These are phyloP conservation scores for Kodamaea restingae DNA, from an alignment of 805 yeast species.

Conservation along the genomic window DNA sequence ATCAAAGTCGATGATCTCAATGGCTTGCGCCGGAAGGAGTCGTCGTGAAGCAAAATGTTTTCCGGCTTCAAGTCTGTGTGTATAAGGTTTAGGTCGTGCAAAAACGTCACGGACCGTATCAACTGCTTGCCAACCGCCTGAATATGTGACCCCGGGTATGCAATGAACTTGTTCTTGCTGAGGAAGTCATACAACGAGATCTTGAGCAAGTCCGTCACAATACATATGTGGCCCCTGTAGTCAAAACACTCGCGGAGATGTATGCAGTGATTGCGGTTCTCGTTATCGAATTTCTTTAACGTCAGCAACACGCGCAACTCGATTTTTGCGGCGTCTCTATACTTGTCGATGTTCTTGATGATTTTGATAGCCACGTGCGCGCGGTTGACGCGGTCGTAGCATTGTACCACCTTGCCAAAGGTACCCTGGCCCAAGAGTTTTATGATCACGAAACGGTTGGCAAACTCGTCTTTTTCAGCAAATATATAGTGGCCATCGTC, in stretches of 20 bases:
- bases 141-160: slow-evolving; percentile 93
- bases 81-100: slow-evolving; percentile 84
- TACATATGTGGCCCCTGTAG: slow-evolving; percentile 88
- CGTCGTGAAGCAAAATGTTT: slow-evolving; percentile 69
- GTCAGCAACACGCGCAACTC: slow-evolving; percentile 82
- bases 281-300: slow-evolving; percentile 65
- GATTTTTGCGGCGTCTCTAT: slow-evolving; percentile 91
- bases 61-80: slow-evolving; percentile 98
- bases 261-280: slow-evolving; percentile 69
- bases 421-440: slow-evolving; percentile 86
- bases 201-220: slow-evolving; percentile 84
- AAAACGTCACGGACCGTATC: slow-evolving; percentile 76
- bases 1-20: slow-evolving; percentile 31
- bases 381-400: slow-evolving; percentile 61
- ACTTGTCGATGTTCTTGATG: slow-evolving; percentile 87
- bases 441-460: slow-evolving; percentile 69
- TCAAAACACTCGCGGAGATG: slow-evolving; percentile 88
- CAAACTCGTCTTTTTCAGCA: slow-evolving; percentile 54
- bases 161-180: slow-evolving; percentile 74
- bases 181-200: slow-evolving; percentile 86
- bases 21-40: slow-evolving; percentile 39
- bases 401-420: slow-evolving; percentile 84
- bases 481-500: slow-evolving; percentile 73
- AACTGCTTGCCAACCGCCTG: slow-evolving; percentile 86
- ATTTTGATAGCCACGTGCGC: slow-evolving; percentile 84